Conservation (phyloP, 2,329 filamentous ascomycete species). For the Epichloe gansuensis region DNA sequence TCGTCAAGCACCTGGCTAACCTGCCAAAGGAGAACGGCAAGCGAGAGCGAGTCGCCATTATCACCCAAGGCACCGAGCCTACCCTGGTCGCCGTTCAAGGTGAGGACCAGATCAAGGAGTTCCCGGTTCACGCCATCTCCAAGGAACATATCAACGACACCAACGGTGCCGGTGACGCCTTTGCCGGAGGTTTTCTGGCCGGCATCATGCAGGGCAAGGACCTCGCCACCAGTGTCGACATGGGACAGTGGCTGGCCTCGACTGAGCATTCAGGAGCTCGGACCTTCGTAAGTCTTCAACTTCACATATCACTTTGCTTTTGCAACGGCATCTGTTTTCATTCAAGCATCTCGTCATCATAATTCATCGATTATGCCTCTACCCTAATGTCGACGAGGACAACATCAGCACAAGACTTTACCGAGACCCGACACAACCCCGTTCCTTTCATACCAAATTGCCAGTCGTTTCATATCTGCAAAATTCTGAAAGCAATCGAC, state of each 20-base stretch:
- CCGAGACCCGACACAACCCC: background rate
- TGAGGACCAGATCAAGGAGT: constrained; percentile 59
- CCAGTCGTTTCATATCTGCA: background rate
- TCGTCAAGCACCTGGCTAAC: constrained; percentile 74
- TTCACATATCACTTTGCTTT: background rate
- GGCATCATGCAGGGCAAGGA: constrained; percentile 77
- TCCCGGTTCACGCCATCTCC: constrained; percentile 68
- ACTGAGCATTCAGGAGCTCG: constrained; percentile 87
- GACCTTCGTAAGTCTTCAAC: constrained; percentile 70
- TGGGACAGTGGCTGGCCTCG: constrained; percentile 96
- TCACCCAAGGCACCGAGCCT: constrained; percentile 89
- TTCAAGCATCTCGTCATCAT: background rate
- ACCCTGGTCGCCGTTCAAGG: constrained; percentile 74
- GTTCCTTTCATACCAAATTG: background rate
- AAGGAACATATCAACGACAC: constrained; percentile 81
- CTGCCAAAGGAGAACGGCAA: constrained; percentile 85
- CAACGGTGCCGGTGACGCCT: constrained; percentile 93
- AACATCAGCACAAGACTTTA: background rate
- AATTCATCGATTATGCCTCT: background rate
- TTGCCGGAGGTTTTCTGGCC: constrained; percentile 86
- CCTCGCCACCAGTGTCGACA: constrained; percentile 68
- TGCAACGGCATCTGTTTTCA: background rate
- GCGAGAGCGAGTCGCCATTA: constrained; percentile 73
- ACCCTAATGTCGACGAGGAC: background rate
- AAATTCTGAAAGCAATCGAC: constrained; percentile 2